These are phyloP conservation scores for Aspergillus fumigatiaffinis DNA, from an alignment of 2,329 filamentous ascomycete species.

Conservation along the genomic window DNA sequence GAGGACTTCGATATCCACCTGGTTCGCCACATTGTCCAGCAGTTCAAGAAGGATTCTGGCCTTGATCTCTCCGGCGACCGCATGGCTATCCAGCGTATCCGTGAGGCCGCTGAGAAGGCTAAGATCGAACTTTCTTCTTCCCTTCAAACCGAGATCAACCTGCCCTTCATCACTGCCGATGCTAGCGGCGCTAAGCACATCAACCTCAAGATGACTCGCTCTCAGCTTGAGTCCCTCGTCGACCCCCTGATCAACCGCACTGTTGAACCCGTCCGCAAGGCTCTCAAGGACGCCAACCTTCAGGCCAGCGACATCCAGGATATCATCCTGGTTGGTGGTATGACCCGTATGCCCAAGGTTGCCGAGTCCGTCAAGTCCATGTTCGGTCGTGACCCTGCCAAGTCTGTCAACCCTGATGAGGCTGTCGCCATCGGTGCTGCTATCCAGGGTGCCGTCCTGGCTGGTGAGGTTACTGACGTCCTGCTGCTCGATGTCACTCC, in stretches of 20 bases:
- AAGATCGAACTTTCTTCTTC: conserved; percentile 98
- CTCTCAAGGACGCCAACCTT: conserved; percentile 90
- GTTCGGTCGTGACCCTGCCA: conserved; percentile 93
- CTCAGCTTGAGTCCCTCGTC: conserved; percentile 90
- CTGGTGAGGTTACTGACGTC: conserved; percentile 94
- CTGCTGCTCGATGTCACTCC: conserved; percentile 94
- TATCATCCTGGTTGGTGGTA: conserved; percentile 96
- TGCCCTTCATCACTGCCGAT: conserved; percentile 97
- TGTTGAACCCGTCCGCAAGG: conserved; percentile 91
- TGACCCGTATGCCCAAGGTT: conserved; percentile 99
- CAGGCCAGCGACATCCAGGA: conserved; percentile 93
- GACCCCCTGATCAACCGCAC: conserved; percentile 83
- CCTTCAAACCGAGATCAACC: conserved; percentile 93
- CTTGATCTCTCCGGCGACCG: conserved; percentile 88
- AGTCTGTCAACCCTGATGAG: conserved; percentile 98
- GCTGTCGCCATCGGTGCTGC: conserved; percentile 96
- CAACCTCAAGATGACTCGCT: conserved; percentile 87
- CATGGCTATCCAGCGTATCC: conserved; percentile 98
- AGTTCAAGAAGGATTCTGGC: conserved; percentile 94
- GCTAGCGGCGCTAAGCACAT: conserved; percentile 97
- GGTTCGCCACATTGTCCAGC: conserved; percentile 85
- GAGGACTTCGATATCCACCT: conserved; percentile 97
- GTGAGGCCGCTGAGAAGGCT: conserved; percentile 97
- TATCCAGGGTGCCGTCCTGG: conserved; percentile 93
- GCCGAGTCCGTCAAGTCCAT: conserved; percentile 92